These are phyloP conservation scores for Trichosporon faecale DNA, from an alignment of 1,284 basidiomycete species.

Conservation along the genomic window DNA sequence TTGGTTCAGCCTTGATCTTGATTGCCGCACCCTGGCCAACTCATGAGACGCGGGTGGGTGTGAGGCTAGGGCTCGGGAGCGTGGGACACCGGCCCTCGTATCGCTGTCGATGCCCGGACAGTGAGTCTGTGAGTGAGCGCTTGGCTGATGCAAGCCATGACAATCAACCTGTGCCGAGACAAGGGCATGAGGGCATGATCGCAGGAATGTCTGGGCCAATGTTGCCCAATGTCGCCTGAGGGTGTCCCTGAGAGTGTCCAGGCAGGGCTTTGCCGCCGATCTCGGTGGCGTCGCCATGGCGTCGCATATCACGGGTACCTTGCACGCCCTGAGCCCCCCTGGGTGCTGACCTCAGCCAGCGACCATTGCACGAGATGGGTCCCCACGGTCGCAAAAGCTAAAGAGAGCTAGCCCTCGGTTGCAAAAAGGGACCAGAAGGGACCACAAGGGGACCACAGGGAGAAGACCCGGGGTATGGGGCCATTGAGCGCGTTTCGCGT, in stretches of 20 bases:
- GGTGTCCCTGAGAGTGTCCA: background rate
- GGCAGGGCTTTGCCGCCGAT: background rate
- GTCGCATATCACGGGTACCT: constrained; percentile 3
- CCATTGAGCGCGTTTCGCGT: background rate
- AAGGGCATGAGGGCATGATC: too few species aligned
- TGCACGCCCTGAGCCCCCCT: background rate
- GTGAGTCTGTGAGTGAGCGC: too few species aligned
- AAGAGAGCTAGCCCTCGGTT: too few species aligned
- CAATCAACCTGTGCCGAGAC: background rate
- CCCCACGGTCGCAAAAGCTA: background rate
- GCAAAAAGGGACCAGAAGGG: background rate
- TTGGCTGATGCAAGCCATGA: background rate
- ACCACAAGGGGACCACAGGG: too few species aligned
- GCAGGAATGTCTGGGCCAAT: background rate
- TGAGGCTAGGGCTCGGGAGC: background rate
- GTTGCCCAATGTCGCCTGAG: too few species aligned
- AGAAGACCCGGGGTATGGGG: background rate
- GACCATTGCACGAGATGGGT: background rate
- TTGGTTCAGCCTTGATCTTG: background rate
- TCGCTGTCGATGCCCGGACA: background rate
- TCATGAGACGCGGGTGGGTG: background rate
- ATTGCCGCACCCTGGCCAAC: background rate
- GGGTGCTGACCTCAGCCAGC: background rate
- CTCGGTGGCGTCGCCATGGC: background rate
- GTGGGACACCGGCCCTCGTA: background rate